phyloP scores from a whole-genome alignment of 164 flowering plant species.

The Hamamelis virginiana region DNA sequence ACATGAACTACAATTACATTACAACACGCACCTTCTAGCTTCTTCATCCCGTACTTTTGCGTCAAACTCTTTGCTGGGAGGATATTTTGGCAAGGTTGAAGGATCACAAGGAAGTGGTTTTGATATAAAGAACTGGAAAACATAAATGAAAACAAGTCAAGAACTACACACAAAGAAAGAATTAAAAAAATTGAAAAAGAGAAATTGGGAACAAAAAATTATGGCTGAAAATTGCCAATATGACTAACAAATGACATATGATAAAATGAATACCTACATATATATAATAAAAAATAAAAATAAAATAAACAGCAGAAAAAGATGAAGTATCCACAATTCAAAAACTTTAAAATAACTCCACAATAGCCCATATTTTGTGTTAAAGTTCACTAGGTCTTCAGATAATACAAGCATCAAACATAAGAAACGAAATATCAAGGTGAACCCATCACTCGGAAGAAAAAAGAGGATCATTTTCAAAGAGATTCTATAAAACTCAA shows the following conservation, averaged over 20 bases:
- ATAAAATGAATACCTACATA: too few species aligned
- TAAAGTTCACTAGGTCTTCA: too few species aligned
- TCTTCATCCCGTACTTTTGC: slow-evolving; percentile 92
- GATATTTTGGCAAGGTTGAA: slow-evolving; percentile 91
- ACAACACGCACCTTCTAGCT: slow-evolving; percentile 74
- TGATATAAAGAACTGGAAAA: slow-evolving; percentile 72
- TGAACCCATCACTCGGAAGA: background rate
- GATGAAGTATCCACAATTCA: background rate
- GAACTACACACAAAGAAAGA: background rate
- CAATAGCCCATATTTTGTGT: too few species aligned
- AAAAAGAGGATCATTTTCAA: background rate
- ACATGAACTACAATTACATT: background rate
- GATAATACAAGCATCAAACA: too few species aligned
- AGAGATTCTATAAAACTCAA: background rate
- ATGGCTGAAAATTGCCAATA: background rate
- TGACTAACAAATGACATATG: background rate
- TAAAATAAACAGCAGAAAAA: too few species aligned
- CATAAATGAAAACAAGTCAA: slow-evolving; percentile 3
- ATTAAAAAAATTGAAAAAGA: background rate
- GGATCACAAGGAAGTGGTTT: slow-evolving; percentile 93
- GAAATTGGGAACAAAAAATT: background rate
- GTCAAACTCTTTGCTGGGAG: slow-evolving; percentile 95
- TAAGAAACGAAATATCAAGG: background rate
- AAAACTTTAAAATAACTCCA: too few species aligned
- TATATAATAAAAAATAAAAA: too few species aligned